Base-by-base conservation (phyloP, 768 basidiomycete genomes). In the Tylopilus plumbeoviolaceoides region DNA sequence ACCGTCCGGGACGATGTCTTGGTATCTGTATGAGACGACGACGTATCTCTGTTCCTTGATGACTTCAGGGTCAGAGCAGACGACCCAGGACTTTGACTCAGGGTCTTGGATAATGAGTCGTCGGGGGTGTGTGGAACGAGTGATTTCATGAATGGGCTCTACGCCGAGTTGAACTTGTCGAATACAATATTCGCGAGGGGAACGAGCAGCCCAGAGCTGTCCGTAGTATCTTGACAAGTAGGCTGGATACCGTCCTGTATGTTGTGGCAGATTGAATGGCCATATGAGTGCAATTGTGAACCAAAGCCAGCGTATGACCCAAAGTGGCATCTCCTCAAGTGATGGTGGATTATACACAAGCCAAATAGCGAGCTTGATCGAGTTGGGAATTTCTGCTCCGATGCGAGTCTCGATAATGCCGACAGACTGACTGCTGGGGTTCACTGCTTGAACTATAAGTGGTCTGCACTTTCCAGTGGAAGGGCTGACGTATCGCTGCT, bases 141-240 rank as follows among this genome's bases (percentile, higher is more conserved):
- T 65, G 23, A 55, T 40, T 11, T 53, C 30, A 8, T 27, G n/a
- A 12, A 54, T 33, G 17, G 33, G 46, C 35, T 60, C 54, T 20
- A 1, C 39, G 28, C 43, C 59, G 20, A 39, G 9, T 30, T 20
- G 21, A 23, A 25, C 48, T 7, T 1, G 27, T 12, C 61, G 64
- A 15, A 63, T 35, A 44, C 63, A 61, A 43, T 57, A 49, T 17
- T 68, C 66, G 39, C 39, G 50, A 39, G 61, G 54, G 7, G 61
- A 61, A 44, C 56, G 56, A 50, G 64, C 28, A 20, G 25, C 39
- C 66, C 64, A 68, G 17, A 68, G 58, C 1, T 66, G 64, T 3
- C 64, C 56, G 14, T 51, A 35, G 33, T 59, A 64, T 44, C 28
- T 57, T 18, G 61, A 53, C 40, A 59, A 42, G 36, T 66, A 65